These are phyloP conservation scores for Lolium multiflorum DNA, from an alignment of 176 grass and related monocot species.

Conservation along the genomic window DNA sequence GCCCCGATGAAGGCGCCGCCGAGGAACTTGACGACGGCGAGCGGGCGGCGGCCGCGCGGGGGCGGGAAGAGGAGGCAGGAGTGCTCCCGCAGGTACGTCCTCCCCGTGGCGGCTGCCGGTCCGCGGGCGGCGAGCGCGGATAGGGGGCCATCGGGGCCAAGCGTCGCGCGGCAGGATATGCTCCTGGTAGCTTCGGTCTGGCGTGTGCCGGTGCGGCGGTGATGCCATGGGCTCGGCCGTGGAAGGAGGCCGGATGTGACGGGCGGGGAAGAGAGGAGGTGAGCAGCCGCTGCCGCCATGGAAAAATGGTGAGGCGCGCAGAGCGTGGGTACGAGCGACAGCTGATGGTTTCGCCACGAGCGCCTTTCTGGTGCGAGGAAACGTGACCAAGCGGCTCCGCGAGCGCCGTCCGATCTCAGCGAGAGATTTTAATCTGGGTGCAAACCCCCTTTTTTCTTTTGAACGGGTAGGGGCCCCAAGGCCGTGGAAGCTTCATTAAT, in stretches of 20 bases:
- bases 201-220: neutral
- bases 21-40: slow-evolving; percentile 80
- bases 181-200: neutral
- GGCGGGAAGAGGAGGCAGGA: slow-evolving; percentile 80
- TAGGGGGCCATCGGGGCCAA: slow-evolving; percentile 36
- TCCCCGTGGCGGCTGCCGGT: neutral
- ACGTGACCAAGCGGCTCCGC: neutral
- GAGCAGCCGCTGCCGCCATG: slow-evolving; percentile 43
- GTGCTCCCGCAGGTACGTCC: slow-evolving; percentile 55
- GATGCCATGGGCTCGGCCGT: neutral
- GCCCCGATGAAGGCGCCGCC: slow-evolving; percentile 95
- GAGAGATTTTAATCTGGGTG: neutral
- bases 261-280: slow-evolving; percentile 14
- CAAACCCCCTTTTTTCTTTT: neutral
- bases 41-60: slow-evolving; percentile 56
- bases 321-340: slow-evolving; percentile 1
- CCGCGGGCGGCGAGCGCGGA: slow-evolving; percentile 10
- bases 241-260: neutral
- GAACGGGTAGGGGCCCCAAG: too few relatives aligned
- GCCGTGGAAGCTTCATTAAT: too few relatives aligned
- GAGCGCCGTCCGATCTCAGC: neutral
- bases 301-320: neutral
- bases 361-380: neutral
- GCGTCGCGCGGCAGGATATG: slow-evolving; percentile 47
- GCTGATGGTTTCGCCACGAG: slow-evolving; percentile 49